A percentile compares a stretch with the other conserved stretches of the same genome.
phyloP scores from a whole-genome alignment of 192 early-diverging fungal species.

The Podila epigama region DNA sequence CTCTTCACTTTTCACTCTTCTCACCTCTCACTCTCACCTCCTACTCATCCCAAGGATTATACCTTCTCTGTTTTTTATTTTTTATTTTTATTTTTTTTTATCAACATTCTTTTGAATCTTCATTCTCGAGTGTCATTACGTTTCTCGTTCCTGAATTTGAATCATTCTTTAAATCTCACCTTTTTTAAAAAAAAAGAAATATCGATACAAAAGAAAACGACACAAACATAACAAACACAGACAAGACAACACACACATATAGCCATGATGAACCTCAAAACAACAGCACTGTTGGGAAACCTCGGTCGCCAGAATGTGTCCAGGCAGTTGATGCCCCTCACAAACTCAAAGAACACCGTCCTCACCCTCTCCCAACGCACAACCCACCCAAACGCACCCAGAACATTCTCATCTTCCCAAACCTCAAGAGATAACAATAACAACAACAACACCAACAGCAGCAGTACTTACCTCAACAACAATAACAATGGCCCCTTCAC shows the following conservation, averaged over 20 bases:
- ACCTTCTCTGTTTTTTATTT: neutral
- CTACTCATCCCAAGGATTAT: neutral
- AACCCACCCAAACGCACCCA: constrained; percentile 15
- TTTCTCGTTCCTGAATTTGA: neutral
- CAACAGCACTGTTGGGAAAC: constrained; percentile 39
- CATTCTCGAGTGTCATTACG: neutral
- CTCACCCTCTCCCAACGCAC: constrained; percentile 42
- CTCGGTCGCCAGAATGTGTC: constrained; percentile 45
- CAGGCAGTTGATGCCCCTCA: constrained; percentile 36
- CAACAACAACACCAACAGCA: neutral
- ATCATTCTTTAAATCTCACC: neutral
- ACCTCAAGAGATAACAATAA: constrained; percentile 29
- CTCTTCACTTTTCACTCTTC: constrained; percentile 6
- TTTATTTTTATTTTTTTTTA: neutral
- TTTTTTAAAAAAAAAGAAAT: neutral
- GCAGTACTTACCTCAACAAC: too few species aligned
- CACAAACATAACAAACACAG: neutral
- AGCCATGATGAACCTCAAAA: constrained; percentile 44
- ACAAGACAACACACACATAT: neutral
- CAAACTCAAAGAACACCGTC: constrained; percentile 46
- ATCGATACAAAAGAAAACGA: neutral
- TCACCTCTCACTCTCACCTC: neutral
- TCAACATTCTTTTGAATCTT: neutral
- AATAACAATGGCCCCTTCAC: constrained; percentile 10
- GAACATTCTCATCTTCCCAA: constrained; percentile 43